Base-by-base conservation (phyloP, 2,329 filamentous ascomycete species). In the Sporothrix luriei region DNA sequence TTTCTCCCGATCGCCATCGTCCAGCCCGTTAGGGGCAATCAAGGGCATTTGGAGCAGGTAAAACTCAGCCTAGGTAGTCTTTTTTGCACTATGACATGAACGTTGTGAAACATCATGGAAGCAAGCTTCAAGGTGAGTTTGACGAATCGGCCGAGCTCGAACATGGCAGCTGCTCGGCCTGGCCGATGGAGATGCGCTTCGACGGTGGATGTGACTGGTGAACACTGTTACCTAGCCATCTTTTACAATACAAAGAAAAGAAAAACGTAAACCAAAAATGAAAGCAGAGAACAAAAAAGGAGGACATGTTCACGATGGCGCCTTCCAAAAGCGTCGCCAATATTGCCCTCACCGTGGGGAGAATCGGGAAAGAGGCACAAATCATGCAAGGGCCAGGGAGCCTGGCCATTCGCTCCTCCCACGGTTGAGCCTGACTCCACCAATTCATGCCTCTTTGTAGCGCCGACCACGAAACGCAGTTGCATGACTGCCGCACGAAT, bases 281-380 rank as follows among this genome's bases (percentile, higher is more conserved):
- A 9, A 33, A 2, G 9, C 1, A 33, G 2, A 33, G 5, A 33
- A 2, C 7, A 9, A 33, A 33, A 33, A 33, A 33, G 5, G 29
- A 7, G 9, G 33, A 9, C 33, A 33, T 33, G 33, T 33, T 49
- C 16, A 26, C 40, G 24, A 64, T 66, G 62, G 26, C 62, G 48
- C 48, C 48, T 66, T 66, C 61, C 62, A 40, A 52, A 66, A 52
- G 29, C 40, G 62, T 13, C 62, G 62, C 43, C 29, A 52, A 66
- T 52, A 66, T 52, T 66, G 62, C 19, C 52, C 62, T 66, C 62
- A 40, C 62, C 46, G 46, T 40, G 62, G 29, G 38, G 48, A 40
- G 61, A 51, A 46, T 26, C n/a, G 38, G 55, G 55, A 64, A 64
- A 49, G 59, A 64, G 59, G 21, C 40, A 64, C 40, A 64, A 49